These are phyloP conservation scores for Brettanomyces nanus DNA, from an alignment of 805 yeast genomes.

Conservation along the genomic window DNA sequence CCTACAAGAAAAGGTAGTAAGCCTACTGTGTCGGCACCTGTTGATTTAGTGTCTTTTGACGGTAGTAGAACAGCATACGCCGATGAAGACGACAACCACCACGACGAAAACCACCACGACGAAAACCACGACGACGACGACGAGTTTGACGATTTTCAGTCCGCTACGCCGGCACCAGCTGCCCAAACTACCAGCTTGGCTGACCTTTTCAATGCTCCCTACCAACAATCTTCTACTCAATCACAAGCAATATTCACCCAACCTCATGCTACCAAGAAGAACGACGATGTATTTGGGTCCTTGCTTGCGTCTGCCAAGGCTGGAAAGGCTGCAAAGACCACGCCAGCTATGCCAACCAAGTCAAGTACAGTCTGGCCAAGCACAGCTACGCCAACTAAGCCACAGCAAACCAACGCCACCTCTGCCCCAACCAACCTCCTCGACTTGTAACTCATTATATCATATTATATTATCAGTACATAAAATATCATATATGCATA, in stretches of 20 bases:
- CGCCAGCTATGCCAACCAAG: too few species aligned
- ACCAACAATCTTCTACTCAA: slow-evolving; percentile 32
- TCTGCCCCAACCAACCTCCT: too few species aligned
- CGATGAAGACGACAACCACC: too few species aligned
- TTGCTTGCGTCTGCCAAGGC: slow-evolving; percentile 60
- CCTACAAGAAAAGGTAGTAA: slow-evolving; percentile 19
- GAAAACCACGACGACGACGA: slow-evolving; percentile 24
- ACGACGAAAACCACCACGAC: too few species aligned
- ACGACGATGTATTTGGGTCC: slow-evolving; percentile 64
- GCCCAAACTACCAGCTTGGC: slow-evolving; percentile 22
- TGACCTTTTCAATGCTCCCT: slow-evolving; percentile 27
- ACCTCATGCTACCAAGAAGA: neutral
- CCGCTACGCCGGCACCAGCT: slow-evolving; percentile 31
- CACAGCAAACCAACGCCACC: too few species aligned
- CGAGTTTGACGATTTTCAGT: slow-evolving; percentile 76
- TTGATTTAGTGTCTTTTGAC: slow-evolving; percentile 44
- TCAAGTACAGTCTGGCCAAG: too few species aligned
- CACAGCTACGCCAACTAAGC: too few species aligned
- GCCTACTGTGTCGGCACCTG: slow-evolving; percentile 32
- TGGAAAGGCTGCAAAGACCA: too few species aligned
- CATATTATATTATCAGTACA: too few species aligned
- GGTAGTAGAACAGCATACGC: too few species aligned
- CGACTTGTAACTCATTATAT: too few species aligned
- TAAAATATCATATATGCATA: too few species aligned
- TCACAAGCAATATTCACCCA: slow-evolving; percentile 21